Percentiles rank a stretch among this genome's conserved stretches.
These are phyloP conservation scores for Hemileccinum impolitum DNA, from an alignment of 768 basidiomycete genomes.

Conservation along the genomic window DNA sequence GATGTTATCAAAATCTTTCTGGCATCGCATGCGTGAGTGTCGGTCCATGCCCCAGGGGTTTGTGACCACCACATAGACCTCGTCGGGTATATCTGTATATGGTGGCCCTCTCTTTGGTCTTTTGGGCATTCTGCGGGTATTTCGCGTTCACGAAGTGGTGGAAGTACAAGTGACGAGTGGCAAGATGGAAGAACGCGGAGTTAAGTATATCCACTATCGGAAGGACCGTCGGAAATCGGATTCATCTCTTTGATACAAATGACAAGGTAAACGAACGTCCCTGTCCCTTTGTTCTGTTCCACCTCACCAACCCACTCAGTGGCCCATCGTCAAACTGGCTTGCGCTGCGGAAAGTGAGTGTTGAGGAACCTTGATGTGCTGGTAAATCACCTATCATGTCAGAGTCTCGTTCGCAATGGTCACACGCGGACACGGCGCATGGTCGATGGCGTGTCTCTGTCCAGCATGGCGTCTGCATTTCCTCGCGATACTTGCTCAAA, in stretches of 20 bases:
- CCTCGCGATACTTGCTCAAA: constrained; percentile 7
- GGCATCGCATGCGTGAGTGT: constrained; percentile 3
- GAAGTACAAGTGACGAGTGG: constrained; percentile 1
- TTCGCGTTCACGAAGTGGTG: not conserved
- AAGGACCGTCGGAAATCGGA: constrained; percentile 19
- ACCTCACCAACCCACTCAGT: constrained; percentile 5
- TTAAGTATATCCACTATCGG: not conserved
- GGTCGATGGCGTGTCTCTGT: constrained; percentile 6
- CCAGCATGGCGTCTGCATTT: not conserved
- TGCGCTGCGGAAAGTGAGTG: constrained; percentile 48
- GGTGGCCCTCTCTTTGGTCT: constrained; percentile 26
- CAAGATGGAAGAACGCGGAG: not conserved
- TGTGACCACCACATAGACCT: constrained; percentile 23
- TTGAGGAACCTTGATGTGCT: not conserved
- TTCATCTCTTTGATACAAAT: constrained; percentile 1
- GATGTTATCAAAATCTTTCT: constrained; percentile 19
- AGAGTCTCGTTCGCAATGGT: constrained; percentile 11
- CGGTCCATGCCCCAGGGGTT: constrained; percentile 23
- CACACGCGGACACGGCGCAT: constrained; percentile 19
- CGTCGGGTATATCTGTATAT: constrained; percentile 19
- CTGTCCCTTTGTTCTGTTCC: not conserved
- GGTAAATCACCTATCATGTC: not conserved
- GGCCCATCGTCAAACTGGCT: constrained; percentile 56
- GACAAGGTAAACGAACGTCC: constrained; percentile 18
- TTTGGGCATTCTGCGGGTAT: constrained; percentile 15